Evolutionary conservation across 129 eudicot genomes (phyloP), one percentile per base, ranked within the genome.

Genomic region (Rutidosis leptorrhynchoides): DNA sequence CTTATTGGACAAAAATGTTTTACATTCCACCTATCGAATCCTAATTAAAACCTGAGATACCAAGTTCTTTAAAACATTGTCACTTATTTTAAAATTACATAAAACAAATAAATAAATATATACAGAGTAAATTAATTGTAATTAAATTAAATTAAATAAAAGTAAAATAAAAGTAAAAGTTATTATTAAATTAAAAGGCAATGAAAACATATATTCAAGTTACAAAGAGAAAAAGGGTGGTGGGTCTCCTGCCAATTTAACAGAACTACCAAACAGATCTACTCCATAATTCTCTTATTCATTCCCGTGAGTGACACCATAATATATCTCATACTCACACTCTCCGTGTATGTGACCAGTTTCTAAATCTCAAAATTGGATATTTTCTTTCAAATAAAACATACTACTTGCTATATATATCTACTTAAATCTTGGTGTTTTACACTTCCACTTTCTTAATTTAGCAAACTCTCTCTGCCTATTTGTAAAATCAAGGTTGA

Each of bases 221-320:
- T 56, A 74, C 78, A 65, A 35, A 79, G 80, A 75, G 78, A 58
- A 63, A 72, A 55, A 40, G 64, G 62, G 75, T 42, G 72, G 75
- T 77, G 85, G 68, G 73, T 48, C 63, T 67, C 49, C 78, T 84
- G 86, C 85, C 77, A 57, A 62, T 40, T 74, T 52, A 30, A 59
- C 77, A 73, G 53, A 64, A 53, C 70, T 65, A 67, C 53, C 40
- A 58, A 84, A 60, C 77, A 71, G 72, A 73, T 72, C 68, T 16
- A 51, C 57, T 51, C 20, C 22, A 35, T 35, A 35, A 16, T 19
- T 58, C 80, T 68, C 70, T 77, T 65, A n/a, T n/a, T 49, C 55
- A 7, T 49, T 20, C 85, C 79, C 83, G 83, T 82, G 86, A 78
- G 83, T 82, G 86, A 78, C 82, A 60, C 55, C 64, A 74, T 75